Percentiles rank a stretch among this genome's conserved stretches.
Conservation (phyloP, 2,329 filamentous ascomycete genomes). For the Neospermospora avenae region DNA sequence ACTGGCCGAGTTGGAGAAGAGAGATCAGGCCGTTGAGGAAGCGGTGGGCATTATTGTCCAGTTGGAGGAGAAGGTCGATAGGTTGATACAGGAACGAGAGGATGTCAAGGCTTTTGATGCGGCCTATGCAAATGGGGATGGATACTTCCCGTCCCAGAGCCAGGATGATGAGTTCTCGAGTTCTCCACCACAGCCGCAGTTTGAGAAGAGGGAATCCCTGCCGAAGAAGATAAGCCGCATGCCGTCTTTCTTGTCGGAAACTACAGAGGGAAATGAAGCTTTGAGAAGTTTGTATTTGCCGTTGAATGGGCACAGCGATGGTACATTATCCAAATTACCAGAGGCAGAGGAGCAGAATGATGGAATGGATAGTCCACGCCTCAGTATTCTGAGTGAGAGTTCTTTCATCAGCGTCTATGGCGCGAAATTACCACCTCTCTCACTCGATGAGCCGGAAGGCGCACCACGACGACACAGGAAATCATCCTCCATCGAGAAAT, state of each 20-base stretch:
- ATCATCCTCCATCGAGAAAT: conserved; percentile 32
- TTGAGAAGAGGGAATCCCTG: conserved; percentile 9
- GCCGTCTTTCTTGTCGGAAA: conserved; percentile 63
- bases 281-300: conserved; percentile 55
- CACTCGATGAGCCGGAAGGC: conserved; percentile 19
- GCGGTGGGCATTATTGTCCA: conserved; percentile 67
- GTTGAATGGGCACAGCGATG: conserved; percentile 40
- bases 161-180: conserved; percentile 22
- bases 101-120: conserved; percentile 51
- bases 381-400: conserved; percentile 65
- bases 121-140: conserved; percentile 24
- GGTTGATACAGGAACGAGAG: conserved; percentile 50
- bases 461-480: conserved; percentile 21
- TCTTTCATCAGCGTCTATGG: conserved; percentile 66
- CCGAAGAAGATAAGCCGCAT: conserved; percentile 47
- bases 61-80: conserved; percentile 58
- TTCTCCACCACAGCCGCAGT: conserved; percentile 27
- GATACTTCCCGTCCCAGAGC: conserved; percentile 18
- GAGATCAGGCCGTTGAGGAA: conserved; percentile 68
- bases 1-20: conserved; percentile 58
- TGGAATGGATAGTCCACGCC: conserved; percentile 52
- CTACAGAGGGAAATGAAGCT: conserved; percentile 56
- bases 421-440: conserved; percentile 34
- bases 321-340: conserved; percentile 47
- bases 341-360: conserved; percentile 33